Evolutionary conservation across 495 filamentous ascomycete species (phyloP), one percentile per base, ranked within the genome.

Genomic region (Podospora sp.): DNA sequence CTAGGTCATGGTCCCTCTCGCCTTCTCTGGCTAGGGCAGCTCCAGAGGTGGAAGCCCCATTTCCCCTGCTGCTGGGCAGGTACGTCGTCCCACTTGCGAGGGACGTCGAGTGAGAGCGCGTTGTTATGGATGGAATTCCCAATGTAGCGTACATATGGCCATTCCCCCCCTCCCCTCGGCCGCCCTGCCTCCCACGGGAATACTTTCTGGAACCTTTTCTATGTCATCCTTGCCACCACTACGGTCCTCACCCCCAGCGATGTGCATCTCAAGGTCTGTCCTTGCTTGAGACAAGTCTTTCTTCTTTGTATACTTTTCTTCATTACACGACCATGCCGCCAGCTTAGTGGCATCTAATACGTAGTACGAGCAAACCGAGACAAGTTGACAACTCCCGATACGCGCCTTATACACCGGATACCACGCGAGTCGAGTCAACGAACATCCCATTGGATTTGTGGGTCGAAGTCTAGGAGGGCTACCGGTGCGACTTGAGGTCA

Each of bases 241-340:
- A 55, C 62, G 25, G 52, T n/a, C 55, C 53, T 46, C 33, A 27
- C 26, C 8, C 18, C 20, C 50, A 21, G 66, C 58, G 65, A 63
- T 60, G 50, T 33, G 59, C 68, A 63, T 29, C 68, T 71, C 62
- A 56, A 71, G 67, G 27, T 51, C 71, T 20, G 62, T 73, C 73
- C 71, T 73, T 75, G 62, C 63, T 65, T 60, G 71, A 71, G 68
- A 69, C 36, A 8, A 33, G 8, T 66, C 49, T 22, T 53, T 60
- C 63, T 25, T 59, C 12, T 55, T 60, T 46, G 33, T 68, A 57
- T 49, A 60, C 33, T 50, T 26, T n/a, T 14, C 50, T 57, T 62
- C 51, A 18, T 33, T 33, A 33, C 26, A 14, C 1, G 18, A 51
- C 65, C 65, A 63, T 58, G 60, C 26, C 22, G 22, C 58, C 52